phyloP scores from a whole-genome alignment of 306 rosid genomes.

The Styphnolobium japonicum region DNA sequence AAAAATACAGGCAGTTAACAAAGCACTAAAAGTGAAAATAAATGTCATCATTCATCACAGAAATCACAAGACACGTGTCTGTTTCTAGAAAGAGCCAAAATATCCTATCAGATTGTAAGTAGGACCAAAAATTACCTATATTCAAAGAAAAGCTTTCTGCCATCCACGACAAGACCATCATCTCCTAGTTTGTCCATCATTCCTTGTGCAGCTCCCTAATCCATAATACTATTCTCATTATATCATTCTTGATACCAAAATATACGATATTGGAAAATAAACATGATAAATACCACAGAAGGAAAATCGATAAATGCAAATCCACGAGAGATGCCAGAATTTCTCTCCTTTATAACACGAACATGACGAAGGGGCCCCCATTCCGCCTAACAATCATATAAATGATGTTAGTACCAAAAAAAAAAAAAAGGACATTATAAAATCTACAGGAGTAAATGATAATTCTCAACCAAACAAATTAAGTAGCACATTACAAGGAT shows the following conservation, averaged over 20 bases:
- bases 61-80: neutral
- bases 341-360: constrained; percentile 95
- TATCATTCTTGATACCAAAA: constrained; percentile 20
- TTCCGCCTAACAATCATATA: constrained; percentile 63
- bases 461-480: constrained; percentile 26
- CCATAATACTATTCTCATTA: constrained; percentile 34
- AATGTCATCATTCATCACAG: neutral
- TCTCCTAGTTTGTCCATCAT: constrained; percentile 95
- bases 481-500: constrained; percentile 70
- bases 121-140: constrained; percentile 57
- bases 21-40: neutral
- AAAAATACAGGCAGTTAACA: neutral
- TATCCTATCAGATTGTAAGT: neutral
- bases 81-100: neutral
- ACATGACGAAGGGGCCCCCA: constrained; percentile 99
- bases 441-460: neutral
- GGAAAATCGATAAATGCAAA: constrained; percentile 98
- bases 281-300: constrained; percentile 65
- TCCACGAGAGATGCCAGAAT: constrained; percentile 92
- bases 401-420: constrained; percentile 13
- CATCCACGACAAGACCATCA: constrained; percentile 85
- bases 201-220: constrained; percentile 78
- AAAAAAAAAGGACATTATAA: neutral
- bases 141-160: constrained; percentile 86
- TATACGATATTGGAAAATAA: constrained; percentile 11